Conservation (phyloP, 108 stramenopile genomes). For the Skeletonema menzelii region DNA sequence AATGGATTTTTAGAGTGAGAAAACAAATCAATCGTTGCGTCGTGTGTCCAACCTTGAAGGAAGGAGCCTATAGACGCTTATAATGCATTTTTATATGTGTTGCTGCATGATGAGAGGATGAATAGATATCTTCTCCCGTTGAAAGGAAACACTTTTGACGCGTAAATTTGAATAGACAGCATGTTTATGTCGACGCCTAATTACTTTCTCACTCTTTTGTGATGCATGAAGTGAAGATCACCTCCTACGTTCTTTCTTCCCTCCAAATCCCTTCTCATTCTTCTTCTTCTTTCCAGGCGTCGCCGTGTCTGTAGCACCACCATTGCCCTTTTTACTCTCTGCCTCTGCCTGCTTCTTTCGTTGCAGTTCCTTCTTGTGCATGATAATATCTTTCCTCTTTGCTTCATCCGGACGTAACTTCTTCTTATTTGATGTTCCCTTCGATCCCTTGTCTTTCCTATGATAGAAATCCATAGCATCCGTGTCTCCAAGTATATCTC, state of each 20-base stretch:
- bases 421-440: slow-evolving; percentile 57
- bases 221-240: not conserved
- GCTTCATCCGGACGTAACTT: slow-evolving; percentile 80
- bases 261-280: slow-evolving; percentile 32
- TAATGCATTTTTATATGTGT: not conserved
- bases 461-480: slow-evolving; percentile 79
- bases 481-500: slow-evolving; percentile 65
- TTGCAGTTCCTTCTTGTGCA: slow-evolving; percentile 78
- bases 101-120: not conserved
- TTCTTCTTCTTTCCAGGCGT: slow-evolving; percentile 15
- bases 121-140: not conserved
- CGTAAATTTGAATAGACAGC: not conserved
- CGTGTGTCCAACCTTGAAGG: slow-evolving; percentile 4
- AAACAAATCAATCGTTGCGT: not conserved
- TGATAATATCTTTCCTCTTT: slow-evolving; percentile 76
- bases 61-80: not conserved
- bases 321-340: slow-evolving; percentile 6
- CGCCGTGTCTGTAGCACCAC: not conserved
- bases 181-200: not conserved
- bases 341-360: slow-evolving; percentile 37
- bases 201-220: not conserved
- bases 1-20: not conserved
- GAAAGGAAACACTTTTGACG: not conserved
- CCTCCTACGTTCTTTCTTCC: slow-evolving; percentile 34
- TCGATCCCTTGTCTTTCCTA: slow-evolving; percentile 65